These are phyloP conservation scores for Schizopora paradoxa DNA, from an alignment of 1,284 basidiomycete species.

Conservation along the genomic window DNA sequence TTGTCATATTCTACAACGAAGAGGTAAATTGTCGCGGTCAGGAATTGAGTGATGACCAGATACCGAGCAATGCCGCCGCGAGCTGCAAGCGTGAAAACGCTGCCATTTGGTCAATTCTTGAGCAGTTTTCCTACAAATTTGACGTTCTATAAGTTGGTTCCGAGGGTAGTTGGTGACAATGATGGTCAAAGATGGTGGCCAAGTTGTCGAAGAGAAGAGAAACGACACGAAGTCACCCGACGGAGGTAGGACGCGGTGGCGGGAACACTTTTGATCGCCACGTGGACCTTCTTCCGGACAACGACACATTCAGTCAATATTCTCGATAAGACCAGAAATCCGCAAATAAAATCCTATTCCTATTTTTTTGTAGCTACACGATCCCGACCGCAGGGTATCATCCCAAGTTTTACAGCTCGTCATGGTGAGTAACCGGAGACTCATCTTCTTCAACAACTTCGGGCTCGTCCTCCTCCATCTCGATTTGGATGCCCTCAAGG, in stretches of 20 bases:
- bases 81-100: slow-evolving; percentile 75
- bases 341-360: too few species aligned
- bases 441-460: slow-evolving; percentile 61
- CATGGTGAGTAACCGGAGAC: slow-evolving; percentile 40
- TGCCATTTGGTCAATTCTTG: slow-evolving; percentile 24
- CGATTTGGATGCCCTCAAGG: slow-evolving; percentile 48
- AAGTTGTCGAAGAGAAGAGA: slow-evolving; percentile 3
- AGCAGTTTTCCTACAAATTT: neutral
- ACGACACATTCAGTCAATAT: too few species aligned
- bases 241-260: too few species aligned
- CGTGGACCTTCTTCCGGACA: too few species aligned
- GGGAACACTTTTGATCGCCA: too few species aligned
- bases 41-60: slow-evolving; percentile 19
- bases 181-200: neutral
- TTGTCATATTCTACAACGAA: slow-evolving; percentile 70
- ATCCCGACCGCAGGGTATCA: too few species aligned
- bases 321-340: too few species aligned
- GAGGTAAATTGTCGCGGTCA: neutral
- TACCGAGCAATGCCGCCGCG: slow-evolving; percentile 74
- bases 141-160: neutral
- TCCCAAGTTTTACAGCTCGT: slow-evolving; percentile 38
- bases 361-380: too few species aligned
- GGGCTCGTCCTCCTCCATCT: slow-evolving; percentile 69
- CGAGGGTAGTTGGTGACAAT: neutral
- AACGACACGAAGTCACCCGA: too few species aligned